Evolutionary conservation across 805 yeast species (phyloP), one percentile per base, ranked within the genome.

Genomic region (Kodamaea sagamina): DNA sequence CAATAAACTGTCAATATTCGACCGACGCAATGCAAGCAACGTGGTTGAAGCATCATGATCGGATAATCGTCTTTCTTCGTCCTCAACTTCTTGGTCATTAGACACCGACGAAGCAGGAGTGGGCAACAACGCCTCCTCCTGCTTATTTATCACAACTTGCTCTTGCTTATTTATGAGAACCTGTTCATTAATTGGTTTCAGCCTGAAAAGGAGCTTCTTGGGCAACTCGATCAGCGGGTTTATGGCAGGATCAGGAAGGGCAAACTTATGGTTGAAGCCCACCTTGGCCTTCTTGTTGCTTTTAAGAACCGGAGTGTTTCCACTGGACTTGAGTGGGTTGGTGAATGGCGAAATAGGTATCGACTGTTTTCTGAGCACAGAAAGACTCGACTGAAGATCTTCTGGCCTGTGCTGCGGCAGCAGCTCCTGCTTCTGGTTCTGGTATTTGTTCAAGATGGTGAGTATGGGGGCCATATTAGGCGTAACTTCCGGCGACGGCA

Each of bases 181-280:
- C 7, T 51, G 42, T 34, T 57, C 57, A 24, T 52, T 54, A 4
- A 48, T 45, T 3, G 73, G 71, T 36, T 59, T 56, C 25, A 58
- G 47, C 43, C 61, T 65, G 55, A 67, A 66, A 19, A 41, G 50
- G 50, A 59, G 65, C 52, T 59, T 57, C 17, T 53, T 55, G 4
- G 72, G 71, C 11, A 55, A 47, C 17, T 51, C 52, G 7, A 47
- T 34, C 32, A 36, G 37, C 19, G 54, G 55, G 34, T 47, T 52
- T 11, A 58, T 38, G 5, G 74, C 75, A 4, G 75, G 72, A 46
- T 68, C 76, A 0, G 75, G 75, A 35, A 71, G 54, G 17, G 52
- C 46, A 39, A 71, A 71, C 18, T 48, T 55, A 31, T 21, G 49
- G 36, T 16, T 29, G 45, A 11, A 10, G 7, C 24, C 27, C n/a